These are phyloP conservation scores for Exophiala calicioides DNA, from an alignment of 2,329 filamentous ascomycete species.

Conservation along the genomic window DNA sequence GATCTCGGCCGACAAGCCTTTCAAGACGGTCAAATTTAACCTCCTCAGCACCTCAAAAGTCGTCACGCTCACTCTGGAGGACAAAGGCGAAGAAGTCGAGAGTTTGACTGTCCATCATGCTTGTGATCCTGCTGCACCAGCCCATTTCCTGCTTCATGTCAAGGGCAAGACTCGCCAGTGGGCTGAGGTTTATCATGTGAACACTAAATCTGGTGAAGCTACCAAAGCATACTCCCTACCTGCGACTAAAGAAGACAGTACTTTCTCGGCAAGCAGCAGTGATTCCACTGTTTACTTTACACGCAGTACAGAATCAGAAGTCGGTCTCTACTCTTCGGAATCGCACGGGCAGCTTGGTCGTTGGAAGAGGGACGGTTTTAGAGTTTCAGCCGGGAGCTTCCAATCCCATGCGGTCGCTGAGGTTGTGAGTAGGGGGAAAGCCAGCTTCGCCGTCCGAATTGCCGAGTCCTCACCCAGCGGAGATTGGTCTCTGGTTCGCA, in stretches of 20 bases:
- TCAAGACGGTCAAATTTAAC: conserved; percentile 48
- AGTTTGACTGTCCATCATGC: conserved; percentile 70
- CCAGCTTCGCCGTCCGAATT: conserved; percentile 74
- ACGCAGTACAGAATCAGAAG: conserved; percentile 72
- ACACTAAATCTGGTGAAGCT: conserved; percentile 68
- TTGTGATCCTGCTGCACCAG: conserved; percentile 66
- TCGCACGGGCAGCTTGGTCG: conserved; percentile 75
- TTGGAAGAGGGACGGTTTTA: conserved; percentile 61
- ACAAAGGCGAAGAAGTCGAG: conserved; percentile 51
- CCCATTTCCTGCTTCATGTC: conserved; percentile 85
- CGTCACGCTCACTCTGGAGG: conserved; percentile 40
- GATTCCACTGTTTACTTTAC: conserved; percentile 88
- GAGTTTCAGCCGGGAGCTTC: conserved; percentile 42
- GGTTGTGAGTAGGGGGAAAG: conserved; percentile 71
- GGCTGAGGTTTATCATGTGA: conserved; percentile 82
- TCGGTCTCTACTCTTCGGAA: conserved; percentile 71
- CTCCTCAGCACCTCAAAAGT: conserved; percentile 46
- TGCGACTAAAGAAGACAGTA: conserved; percentile 66
- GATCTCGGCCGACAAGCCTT: conserved; percentile 46
- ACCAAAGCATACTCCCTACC: conserved; percentile 81
- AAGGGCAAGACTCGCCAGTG: conserved; percentile 70
- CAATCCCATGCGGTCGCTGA: conserved; percentile 65
- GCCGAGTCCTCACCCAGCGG: conserved; percentile 65
- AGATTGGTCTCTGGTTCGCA: conserved; percentile 82
- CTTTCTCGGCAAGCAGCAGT: conserved; percentile 75